Percentiles rank a stretch among this genome's conserved stretches.
Conservation (phyloP, 164 flowering plant species). For the Magnolia sinica region DNA sequence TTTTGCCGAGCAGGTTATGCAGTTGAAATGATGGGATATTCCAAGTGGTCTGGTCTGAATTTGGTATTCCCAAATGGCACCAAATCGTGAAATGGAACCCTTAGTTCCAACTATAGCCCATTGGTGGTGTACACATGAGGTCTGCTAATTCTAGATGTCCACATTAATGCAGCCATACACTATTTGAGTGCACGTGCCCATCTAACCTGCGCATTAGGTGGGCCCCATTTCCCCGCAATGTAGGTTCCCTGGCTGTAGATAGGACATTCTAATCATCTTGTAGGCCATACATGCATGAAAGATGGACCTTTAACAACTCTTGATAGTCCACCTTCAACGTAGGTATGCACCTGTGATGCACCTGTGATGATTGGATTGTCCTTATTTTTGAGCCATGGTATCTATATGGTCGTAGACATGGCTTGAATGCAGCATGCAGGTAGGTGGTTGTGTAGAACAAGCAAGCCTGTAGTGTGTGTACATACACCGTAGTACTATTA, state of each 20-base stretch:
- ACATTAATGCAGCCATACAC: background rate
- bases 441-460: background rate
- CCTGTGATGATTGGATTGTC: background rate
- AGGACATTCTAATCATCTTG: background rate
- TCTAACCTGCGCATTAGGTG: background rate
- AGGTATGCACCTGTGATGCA: background rate
- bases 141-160: background rate
- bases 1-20: background rate
- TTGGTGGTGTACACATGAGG: background rate
- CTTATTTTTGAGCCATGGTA: background rate
- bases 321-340: background rate
- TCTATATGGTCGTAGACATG: background rate
- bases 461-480: background rate
- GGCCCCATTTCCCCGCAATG: background rate
- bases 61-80: background rate
- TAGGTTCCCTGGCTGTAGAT: background rate
- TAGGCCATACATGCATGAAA: background rate
- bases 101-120: background rate
- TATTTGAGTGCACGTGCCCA: background rate
- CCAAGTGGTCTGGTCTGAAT: background rate
- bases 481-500: background rate
- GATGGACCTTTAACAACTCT: background rate
- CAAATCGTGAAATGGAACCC: background rate
- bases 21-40: background rate
- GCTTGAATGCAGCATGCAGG: background rate